These are phyloP conservation scores for Penicillium roqueforti DNA, from an alignment of 495 filamentous ascomycete genomes.

Conservation along the genomic window DNA sequence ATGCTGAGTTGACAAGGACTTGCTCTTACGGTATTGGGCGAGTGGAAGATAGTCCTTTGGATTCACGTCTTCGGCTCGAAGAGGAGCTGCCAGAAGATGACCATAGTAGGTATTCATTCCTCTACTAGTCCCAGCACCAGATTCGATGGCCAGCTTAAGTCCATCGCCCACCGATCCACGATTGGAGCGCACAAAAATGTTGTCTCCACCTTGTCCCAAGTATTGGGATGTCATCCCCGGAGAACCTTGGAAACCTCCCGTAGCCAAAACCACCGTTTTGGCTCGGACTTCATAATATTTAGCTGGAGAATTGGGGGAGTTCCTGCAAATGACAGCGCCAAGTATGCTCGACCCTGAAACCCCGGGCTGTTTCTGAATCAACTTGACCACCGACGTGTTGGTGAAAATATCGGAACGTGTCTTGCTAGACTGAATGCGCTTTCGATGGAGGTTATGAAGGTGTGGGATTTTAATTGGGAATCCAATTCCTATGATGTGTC, in stretches of 20 bases:
- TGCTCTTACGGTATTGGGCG: conserved; percentile 23
- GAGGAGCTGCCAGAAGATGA: conserved; percentile 21
- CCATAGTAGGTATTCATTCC: conserved; percentile 29
- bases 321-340: conserved; percentile 19
- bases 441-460: conserved; percentile 18
- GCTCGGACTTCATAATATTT: conserved; percentile 18
- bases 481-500: conserved; percentile 19
- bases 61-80: conserved; percentile 16
- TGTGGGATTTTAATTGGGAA: conserved; percentile 23
- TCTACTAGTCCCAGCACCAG: conserved; percentile 20
- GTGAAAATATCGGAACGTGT: conserved; percentile 15
- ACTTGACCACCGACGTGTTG: conserved; percentile 18
- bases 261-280: conserved; percentile 22
- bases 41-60: conserved; percentile 24
- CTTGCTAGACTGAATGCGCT: conserved; percentile 12
- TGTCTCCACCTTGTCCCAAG: conserved; percentile 22
- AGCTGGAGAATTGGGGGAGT: not conserved
- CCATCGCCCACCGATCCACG: conserved; percentile 26
- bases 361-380: conserved; percentile 17
- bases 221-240: conserved; percentile 16
- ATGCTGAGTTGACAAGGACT: not conserved
- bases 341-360: conserved; percentile 17
- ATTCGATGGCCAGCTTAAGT: conserved; percentile 14
- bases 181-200: conserved; percentile 29
- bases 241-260: conserved; percentile 26